Base-by-base conservation (phyloP, 116 monocot species). In the Papilionanthe hybrid region DNA sequence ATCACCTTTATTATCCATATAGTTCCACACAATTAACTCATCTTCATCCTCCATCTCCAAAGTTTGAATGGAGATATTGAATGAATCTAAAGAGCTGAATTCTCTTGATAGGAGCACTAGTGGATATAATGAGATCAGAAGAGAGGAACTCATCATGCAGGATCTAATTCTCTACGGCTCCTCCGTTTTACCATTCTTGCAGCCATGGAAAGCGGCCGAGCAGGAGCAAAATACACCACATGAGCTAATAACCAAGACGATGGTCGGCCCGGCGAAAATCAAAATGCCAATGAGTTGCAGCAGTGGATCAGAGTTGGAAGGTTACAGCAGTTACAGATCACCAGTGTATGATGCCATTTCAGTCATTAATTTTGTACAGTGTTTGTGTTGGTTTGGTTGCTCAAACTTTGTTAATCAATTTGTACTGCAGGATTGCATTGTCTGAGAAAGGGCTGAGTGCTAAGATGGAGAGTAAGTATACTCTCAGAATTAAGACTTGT, bases 381-480 rank as follows among this genome's bases (percentile, higher is more conserved):
- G 30, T 29, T 30, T 11, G 13, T 68, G 68, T 3, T 68, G 23
- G 25, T 68, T 30, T 28, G 13, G 32, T 23, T 63, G 63, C 10
- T 73, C 29, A 78, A 56, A 50, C 15, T 5, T 55, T 3, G 0
- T 48, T 32, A 32, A 32, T 32, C 32, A 32, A 32, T 32, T 78
- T 68, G 7, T 17, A 9, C 11, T 87, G 84, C 81, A 98, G 98
- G 72, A 56, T 87, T 78, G 78, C 80, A 9, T 45, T 86, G 74
- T 84, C 89, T 42, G 90, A 90, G 81, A 93, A 88, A 74, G 88
- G 91, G 20, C 48, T 80, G 23, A 95, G 73, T 41, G 82, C 86
- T 19, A 99, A 91, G 82, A 81, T 85, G 66, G 93, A 95, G 50
- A 91, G 88, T 77, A 99, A 93, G 89, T 90, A 95, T 68, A 91